A percentile compares a stretch with the other conserved stretches of the same genome.
These are phyloP conservation scores for Phytophthora sansomeana DNA, from an alignment of 352 stramenopile genomes.

Conservation along the genomic window DNA sequence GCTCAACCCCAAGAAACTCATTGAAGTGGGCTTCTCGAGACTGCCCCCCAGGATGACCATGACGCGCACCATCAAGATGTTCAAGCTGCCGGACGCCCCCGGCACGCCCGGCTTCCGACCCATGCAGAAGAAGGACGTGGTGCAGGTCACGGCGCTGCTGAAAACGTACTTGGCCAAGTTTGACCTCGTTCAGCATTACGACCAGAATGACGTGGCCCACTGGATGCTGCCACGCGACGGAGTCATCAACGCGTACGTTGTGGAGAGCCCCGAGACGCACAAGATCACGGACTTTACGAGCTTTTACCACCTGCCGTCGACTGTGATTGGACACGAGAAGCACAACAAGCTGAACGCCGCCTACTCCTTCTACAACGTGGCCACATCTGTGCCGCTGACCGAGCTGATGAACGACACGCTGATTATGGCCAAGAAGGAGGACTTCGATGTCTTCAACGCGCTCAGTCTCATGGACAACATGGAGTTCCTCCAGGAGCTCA, in stretches of 20 bases:
- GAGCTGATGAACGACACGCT: constrained; percentile 66
- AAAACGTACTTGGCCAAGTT: constrained; percentile 77
- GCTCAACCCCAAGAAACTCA: constrained; percentile 99
- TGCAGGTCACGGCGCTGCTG: constrained; percentile 65
- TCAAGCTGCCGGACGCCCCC: constrained; percentile 83
- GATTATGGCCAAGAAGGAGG: constrained; percentile 66
- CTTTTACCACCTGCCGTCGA: constrained; percentile 99
- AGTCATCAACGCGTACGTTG: constrained; percentile 97
- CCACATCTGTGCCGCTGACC: constrained; percentile 57
- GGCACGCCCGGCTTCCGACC: constrained; percentile 56
- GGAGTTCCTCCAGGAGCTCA: constrained; percentile 67
- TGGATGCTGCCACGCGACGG: constrained; percentile 96
- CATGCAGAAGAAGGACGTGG: constrained; percentile 77
- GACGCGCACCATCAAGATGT: constrained; percentile 93
- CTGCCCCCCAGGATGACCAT: constrained; percentile 97
- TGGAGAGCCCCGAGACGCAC: constrained; percentile 75
- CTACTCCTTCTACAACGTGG: constrained; percentile 99
- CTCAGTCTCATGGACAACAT: constrained; percentile 76
- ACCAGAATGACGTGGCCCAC: constrained; percentile 95
- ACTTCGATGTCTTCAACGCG: constrained; percentile 81
- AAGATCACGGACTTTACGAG: constrained; percentile 96
- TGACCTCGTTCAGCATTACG: constrained; percentile 91
- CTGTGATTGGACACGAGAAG: constrained; percentile 95
- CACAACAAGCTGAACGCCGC: constrained; percentile 96
- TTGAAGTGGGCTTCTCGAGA: constrained; percentile 98